Evolutionary conservation across 2,329 filamentous ascomycete genomes (phyloP).

Genomic region (Trichoderma brevicompactum): DNA sequence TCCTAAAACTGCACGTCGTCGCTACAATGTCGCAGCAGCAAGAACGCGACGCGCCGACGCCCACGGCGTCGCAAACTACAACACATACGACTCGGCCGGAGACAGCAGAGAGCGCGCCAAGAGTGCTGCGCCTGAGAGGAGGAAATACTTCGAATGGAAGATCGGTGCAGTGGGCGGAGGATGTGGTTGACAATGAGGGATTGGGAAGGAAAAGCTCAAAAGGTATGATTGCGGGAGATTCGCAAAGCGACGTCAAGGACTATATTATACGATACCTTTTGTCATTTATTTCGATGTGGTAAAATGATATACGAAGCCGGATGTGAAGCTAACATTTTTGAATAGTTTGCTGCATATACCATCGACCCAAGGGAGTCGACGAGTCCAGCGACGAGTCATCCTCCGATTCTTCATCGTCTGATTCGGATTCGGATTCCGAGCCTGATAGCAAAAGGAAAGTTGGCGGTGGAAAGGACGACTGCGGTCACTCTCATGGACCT

Average conservation of each 20-base stretch:
- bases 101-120: constrained; percentile 39
- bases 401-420: constrained; percentile 54
- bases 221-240: constrained; percentile 56
- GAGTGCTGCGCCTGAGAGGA: constrained; percentile 58
- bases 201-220: constrained; percentile 94
- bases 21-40: constrained; percentile 40
- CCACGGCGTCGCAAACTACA: constrained; percentile 44
- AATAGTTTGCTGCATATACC: constrained; percentile 98
- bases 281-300: not conserved
- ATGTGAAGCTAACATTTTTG: not conserved
- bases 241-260: not conserved
- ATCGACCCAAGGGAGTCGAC: constrained; percentile 77
- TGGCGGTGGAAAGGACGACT: constrained; percentile 38
- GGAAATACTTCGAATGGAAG: constrained; percentile 53
- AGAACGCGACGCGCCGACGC: constrained; percentile 36
- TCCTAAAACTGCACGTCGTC: not conserved
- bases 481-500: constrained; percentile 44
- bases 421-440: constrained; percentile 56
- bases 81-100: constrained; percentile 38
- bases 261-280: not conserved
- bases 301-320: not conserved
- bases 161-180: constrained; percentile 88
- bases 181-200: constrained; percentile 93
- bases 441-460: constrained; percentile 47
- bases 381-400: constrained; percentile 75